A percentile compares a stretch with the other conserved stretches of the same genome.
Conservation (phyloP, 164 flowering plant genomes). For the Vitis cinerea region DNA sequence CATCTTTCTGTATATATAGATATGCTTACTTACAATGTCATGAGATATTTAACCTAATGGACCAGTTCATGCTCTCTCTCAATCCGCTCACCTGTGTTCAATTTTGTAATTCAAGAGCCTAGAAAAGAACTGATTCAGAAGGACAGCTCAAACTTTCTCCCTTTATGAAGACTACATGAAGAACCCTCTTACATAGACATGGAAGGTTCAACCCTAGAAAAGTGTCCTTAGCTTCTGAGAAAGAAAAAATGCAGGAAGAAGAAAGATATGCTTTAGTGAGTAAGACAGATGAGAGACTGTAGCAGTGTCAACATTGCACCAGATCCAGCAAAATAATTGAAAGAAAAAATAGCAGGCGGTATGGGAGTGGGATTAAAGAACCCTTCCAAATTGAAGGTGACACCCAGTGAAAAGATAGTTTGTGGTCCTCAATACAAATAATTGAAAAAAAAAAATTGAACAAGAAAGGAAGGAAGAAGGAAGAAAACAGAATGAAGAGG, state of each 20-base stretch:
- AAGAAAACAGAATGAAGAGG: not conserved
- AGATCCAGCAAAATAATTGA: conserved; percentile 26
- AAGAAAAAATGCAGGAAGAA: conserved; percentile 7
- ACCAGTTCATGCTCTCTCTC: no score
- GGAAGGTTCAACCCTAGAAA: not conserved
- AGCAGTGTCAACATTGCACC: conserved; percentile 9
- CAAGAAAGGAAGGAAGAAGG: not conserved
- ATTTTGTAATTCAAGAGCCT: no score
- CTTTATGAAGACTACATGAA: not conserved
- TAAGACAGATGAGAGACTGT: conserved; percentile 13
- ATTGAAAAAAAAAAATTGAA: no score
- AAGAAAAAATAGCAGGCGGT: not conserved
- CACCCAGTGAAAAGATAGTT: conserved; percentile 6
- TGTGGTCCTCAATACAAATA: conserved; percentile 13
- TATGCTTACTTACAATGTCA: no score
- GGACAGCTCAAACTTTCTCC: not conserved
- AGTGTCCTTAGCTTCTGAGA: conserved; percentile 1
- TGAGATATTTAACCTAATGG: no score
- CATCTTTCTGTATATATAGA: no score
- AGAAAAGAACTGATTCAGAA: no score
- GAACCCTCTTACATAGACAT: not conserved
- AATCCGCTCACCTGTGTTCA: no score
- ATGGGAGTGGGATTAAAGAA: not conserved
- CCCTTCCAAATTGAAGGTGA: not conserved
- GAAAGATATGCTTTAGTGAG: conserved; percentile 8